phyloP scores from a whole-genome alignment of 345 rosid species.

The Acer yangbiense region DNA sequence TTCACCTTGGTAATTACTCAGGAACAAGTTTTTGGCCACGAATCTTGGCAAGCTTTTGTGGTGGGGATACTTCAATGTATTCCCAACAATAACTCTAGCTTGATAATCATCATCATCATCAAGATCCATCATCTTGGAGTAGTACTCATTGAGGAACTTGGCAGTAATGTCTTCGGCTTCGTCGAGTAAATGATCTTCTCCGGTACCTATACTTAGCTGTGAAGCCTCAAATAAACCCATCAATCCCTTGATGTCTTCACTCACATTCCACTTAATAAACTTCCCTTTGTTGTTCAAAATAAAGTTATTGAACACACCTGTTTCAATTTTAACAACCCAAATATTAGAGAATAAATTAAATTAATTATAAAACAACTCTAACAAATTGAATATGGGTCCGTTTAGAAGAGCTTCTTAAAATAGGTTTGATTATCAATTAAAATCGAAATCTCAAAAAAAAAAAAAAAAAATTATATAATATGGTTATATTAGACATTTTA shows the following conservation, averaged over 20 bases:
- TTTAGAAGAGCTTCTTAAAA: too few relatives aligned
- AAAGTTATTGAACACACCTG: conserved; percentile 40
- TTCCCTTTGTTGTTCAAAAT: conserved; percentile 25
- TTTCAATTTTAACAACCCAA: neutral
- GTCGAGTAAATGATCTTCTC: conserved; percentile 37
- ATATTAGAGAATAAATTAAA: neutral
- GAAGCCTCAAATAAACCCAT: conserved; percentile 59
- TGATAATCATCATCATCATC: conserved; percentile 9
- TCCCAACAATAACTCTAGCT: conserved; percentile 23
- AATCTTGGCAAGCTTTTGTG: conserved; percentile 49
- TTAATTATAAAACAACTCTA: too few relatives aligned
- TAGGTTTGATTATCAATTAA: too few relatives aligned
- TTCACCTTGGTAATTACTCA: conserved; percentile 8
- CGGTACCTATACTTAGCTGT: conserved; percentile 48
- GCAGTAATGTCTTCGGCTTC: conserved; percentile 31
- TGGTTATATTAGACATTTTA: too few relatives aligned
- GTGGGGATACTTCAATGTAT: conserved; percentile 38
- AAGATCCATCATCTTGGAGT: neutral
- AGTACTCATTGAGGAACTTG: conserved; percentile 26
- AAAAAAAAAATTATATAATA: too few relatives aligned
- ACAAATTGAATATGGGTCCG: too few relatives aligned
- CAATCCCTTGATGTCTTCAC: conserved; percentile 36
- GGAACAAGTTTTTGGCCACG: conserved; percentile 28
- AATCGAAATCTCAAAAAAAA: too few relatives aligned
- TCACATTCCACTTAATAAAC: conserved; percentile 15